phyloP scores from a whole-genome alignment of 331 rosid species.

The Cydonia oblonga region DNA sequence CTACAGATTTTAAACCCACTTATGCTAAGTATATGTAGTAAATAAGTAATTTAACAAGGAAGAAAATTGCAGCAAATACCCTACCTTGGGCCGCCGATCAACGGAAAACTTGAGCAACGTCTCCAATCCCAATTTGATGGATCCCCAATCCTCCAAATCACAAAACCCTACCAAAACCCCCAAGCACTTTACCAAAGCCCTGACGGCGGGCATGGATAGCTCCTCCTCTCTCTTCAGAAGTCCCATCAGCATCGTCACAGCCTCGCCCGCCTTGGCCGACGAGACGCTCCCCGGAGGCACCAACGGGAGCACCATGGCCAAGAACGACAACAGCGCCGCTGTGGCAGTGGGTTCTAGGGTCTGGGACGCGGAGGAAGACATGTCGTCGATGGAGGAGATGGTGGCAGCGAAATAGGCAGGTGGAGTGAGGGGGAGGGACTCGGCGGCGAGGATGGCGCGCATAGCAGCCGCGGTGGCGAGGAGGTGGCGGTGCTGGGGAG shows the following conservation, averaged over 20 bases:
- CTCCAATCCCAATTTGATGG: slow-evolving; percentile 51
- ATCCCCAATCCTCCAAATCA: slow-evolving; percentile 72
- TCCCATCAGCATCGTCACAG: slow-evolving; percentile 29
- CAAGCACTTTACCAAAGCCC: slow-evolving; percentile 67
- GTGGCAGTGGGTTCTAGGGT: slow-evolving; percentile 40
- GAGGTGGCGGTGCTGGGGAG: slow-evolving; percentile 86
- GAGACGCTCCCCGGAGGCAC: slow-evolving; percentile 31
- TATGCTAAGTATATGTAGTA: neutral
- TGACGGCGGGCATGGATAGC: slow-evolving; percentile 41
- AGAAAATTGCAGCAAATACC: neutral
- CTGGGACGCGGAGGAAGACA: slow-evolving; percentile 20
- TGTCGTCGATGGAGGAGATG: slow-evolving; percentile 39
- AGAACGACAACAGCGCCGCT: slow-evolving; percentile 54
- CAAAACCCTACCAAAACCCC: slow-evolving; percentile 71
- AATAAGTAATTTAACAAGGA: neutral
- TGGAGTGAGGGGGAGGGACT: slow-evolving; percentile 65
- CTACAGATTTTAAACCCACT: neutral
- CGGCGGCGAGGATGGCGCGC: slow-evolving; percentile 56
- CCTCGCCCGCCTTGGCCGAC: slow-evolving; percentile 38
- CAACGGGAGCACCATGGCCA: slow-evolving; percentile 52
- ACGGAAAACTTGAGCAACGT: slow-evolving; percentile 57
- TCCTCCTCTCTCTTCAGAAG: slow-evolving; percentile 37
- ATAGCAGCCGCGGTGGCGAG: slow-evolving; percentile 76
- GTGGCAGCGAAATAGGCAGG: slow-evolving; percentile 68
- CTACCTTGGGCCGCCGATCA: slow-evolving; percentile 83